Conservation (phyloP, 2,329 filamentous ascomycete species). For the Leptosphaerulina australis region DNA sequence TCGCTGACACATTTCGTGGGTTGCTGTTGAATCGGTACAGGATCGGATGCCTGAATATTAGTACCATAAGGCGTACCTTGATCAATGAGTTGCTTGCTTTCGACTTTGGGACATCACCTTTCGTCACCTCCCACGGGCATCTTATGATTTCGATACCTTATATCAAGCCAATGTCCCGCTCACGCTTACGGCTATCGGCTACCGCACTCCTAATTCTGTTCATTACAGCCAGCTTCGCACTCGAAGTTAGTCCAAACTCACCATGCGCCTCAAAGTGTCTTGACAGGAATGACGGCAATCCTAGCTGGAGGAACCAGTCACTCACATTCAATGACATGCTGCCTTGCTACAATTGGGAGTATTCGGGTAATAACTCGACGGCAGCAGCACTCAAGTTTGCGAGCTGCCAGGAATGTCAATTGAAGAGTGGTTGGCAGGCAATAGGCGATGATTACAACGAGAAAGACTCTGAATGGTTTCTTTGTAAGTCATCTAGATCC, state of each 20-base stretch:
- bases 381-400: conserved; percentile 24
- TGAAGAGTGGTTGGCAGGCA: conserved; percentile 15
- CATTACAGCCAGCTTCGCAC: conserved; percentile 5
- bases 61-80: neutral
- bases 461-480: conserved; percentile 27
- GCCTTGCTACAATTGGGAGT: conserved; percentile 25
- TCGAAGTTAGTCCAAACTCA: conserved; percentile 29
- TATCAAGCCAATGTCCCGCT: conserved; percentile 1
- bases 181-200: neutral
- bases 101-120: neutral
- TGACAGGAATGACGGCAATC: conserved; percentile 20
- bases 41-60: neutral
- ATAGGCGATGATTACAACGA: conserved; percentile 14
- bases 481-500: conserved; percentile 20
- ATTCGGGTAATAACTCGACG: conserved; percentile 21
- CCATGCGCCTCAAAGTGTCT: conserved; percentile 29
- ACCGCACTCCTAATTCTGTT: neutral
- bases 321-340: conserved; percentile 21
- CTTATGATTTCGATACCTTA: neutral
- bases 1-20: conserved; percentile 4
- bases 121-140: neutral
- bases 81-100: neutral
- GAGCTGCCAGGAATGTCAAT: conserved; percentile 27
- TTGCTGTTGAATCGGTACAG: neutral
- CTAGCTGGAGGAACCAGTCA: conserved; percentile 13